Evolutionary conservation across 2,329 filamentous ascomycete genomes (phyloP), one percentile per base, ranked within the genome.

Genomic region (Colletotrichum euphorbiae): DNA sequence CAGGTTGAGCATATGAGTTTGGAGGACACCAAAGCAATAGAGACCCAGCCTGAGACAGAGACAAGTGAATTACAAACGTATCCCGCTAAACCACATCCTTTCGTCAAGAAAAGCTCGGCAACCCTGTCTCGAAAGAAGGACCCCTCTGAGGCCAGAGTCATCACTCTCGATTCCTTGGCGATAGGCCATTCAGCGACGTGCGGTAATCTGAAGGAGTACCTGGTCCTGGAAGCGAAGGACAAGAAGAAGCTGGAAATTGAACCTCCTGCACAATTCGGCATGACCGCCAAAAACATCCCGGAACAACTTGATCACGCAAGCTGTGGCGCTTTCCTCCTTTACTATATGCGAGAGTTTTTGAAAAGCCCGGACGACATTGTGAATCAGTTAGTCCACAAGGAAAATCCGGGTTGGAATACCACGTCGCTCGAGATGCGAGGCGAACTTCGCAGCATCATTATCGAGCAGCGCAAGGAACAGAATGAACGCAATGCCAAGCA

Each of bases 81-180:
- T 17, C 42, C 48, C 24, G 52, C 40, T 17, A 74, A 70, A 31
- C 31, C 48, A 43, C 68, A 42, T 31, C 11, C 36, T 38, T 15
- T n/a, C 70, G 31, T 67, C 69, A 63, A 63, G 61, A 55, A 51
- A 33, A 15, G 57, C 52, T 17, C 33, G 13, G 51, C 71, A 56
- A 24, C 36, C 15, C n/a, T 50, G n/a, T 55, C 57, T 52, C 66
- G 78, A 36, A 86, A 82, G 69, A 80, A 81, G 65, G 81, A 87
- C 60, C 79, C 82, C 1, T 80, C 80, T 8, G 84, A 89, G 57
- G 89, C 93, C 1, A 87, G 88, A 40, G 94, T 98, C 70, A 90
- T 98, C 71, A 93, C 93, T 0, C 86, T 98, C 28, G 96, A 99
- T 77, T 98, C 96, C 0, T 84, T 98, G 1, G 90, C 89, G n/a